phyloP scores from a whole-genome alignment of 495 filamentous ascomycete genomes.

The Penicillium fimorum region DNA sequence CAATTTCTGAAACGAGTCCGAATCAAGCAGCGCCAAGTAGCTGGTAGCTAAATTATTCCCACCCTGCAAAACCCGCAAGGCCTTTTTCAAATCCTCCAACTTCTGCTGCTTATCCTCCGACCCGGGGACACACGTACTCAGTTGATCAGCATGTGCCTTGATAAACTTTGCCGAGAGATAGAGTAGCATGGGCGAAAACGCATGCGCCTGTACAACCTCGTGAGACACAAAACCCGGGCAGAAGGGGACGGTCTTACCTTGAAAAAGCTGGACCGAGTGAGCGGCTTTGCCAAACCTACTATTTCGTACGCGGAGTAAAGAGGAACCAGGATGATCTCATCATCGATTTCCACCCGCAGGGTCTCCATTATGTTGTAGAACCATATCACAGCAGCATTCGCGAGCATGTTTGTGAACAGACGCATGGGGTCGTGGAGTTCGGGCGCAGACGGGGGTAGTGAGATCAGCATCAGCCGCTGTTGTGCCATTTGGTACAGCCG shows the following conservation, averaged over 20 bases:
- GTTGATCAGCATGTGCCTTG: slow-evolving; percentile 3
- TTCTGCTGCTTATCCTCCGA: slow-evolving; percentile 6
- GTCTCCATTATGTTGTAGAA: slow-evolving; percentile 1
- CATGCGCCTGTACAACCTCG: slow-evolving; percentile 1
- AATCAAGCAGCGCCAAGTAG: slow-evolving; percentile 7
- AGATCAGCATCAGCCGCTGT: slow-evolving; percentile 8
- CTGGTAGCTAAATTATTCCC: slow-evolving; percentile 8
- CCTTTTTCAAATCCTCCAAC: slow-evolving; percentile 3
- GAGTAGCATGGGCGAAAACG: slow-evolving; percentile 10
- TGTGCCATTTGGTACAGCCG: slow-evolving; percentile 7
- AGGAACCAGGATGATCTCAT: slow-evolving; percentile 4
- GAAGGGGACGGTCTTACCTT: not conserved
- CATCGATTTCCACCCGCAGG: not conserved
- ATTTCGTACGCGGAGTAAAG: slow-evolving; percentile 9
- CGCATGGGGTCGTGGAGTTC: slow-evolving; percentile 10
- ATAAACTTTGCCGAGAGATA: slow-evolving; percentile 12
- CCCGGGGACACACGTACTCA: not conserved
- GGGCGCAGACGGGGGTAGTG: slow-evolving; percentile 1
- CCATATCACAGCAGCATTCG: slow-evolving; percentile 9
- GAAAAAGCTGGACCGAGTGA: slow-evolving; percentile 7
- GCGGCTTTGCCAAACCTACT: slow-evolving; percentile 4
- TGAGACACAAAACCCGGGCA: not conserved
- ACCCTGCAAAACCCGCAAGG: slow-evolving; percentile 2
- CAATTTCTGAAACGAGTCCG: not conserved
- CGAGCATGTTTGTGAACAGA: slow-evolving; percentile 10